Base-by-base conservation (phyloP, 2,329 filamentous ascomycete genomes). In the Penicillium sp. region DNA sequence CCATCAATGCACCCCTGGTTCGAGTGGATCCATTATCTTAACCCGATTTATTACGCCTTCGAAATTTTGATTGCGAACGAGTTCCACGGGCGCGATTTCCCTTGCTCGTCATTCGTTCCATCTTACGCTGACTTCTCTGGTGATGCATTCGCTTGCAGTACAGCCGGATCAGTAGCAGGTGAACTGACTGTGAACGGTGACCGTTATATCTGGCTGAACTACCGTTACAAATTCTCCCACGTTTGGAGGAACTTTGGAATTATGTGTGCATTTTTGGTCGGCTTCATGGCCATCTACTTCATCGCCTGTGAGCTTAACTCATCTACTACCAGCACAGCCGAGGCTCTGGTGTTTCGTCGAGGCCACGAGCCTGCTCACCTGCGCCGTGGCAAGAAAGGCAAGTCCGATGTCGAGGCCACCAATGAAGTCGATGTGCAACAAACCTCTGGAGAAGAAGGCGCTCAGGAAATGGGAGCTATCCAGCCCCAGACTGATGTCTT, bases 191-290 rank as follows among this genome's bases (percentile, higher is more conserved):
- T 90, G n/a, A 74, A 76, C 26, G 88, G 88, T 4, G 84, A 87
- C 31, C 68, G 65, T 8, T 90, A 86, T 64, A 75, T 88, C 50
- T 71, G 69, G 42, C 69, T 74, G 5, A 76, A 78, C 4, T 88
- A 85, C 72, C 64, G 75, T 1, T 91, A 90, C 72, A 72, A 76
- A 42, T 76, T 79, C 56, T 69, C 71, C 1, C 77, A 91, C 74
- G 79, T 84, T 43, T 91, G 89, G 89, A 65, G 76, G 1, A 89
- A 91, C 71, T 79, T 89, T 43, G 89, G 88, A 22, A 87, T 91
- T 49, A 72, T 91, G 39, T 74, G 88, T 45, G 87, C 74, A 0
- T 87, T 90, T 65, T 80, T 82, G 57, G 39, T 59, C 31, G 57
- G 57, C 16, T 59, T 59, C 16, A 56, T 56, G 53, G 43, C 26